Base-by-base conservation (phyloP, 2,329 filamentous ascomycete genomes). In the Cordyceps farinosa region DNA sequence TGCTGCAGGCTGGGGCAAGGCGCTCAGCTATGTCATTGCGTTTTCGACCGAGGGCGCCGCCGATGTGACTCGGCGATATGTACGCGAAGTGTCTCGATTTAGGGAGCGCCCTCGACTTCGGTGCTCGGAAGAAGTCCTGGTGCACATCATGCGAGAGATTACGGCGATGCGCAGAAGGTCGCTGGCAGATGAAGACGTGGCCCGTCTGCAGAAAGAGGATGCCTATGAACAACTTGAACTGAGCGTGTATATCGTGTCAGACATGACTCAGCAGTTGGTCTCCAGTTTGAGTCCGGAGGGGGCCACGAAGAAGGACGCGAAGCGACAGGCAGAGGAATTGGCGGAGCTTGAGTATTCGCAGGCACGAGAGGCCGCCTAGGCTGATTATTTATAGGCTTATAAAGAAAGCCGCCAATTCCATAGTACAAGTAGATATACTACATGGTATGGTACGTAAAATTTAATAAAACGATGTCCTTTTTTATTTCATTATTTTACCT, bases 11-110 rank as follows among this genome's bases (percentile, higher is more conserved):
- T 99, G 95, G 95, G 87, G 90, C 69, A 95, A 95, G 81, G 96
- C 95, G 79, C 90, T 98, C 80, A 93, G 91, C 0, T 99, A 99
- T 78, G 97, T 92, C 79, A 88, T 99, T 65, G 95, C 94, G 54
- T 99, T 99, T 74, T 96, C 92, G 11, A 92, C 91, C 64, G 94
- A 99, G 66, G 95, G 87, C 29, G 85, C 85, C 15, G 86, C 86
- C 40, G 85, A 89, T 71, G 85, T 89, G 36, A 88, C 87, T 27
- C 78, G 86, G 44, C 81, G 86, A 68, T 89, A 90, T 65, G 86
- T 89, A 15, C 89, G 90, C 69, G 90, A 91, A 75, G 81, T 80
- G 65, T 87, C 89, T 67, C 84, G 90, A 69, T 88, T 90, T 40
- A 80, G 84, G n/a, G 87, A 90, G 66, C 88, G 94, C 67, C 36